Conservation (phyloP, 345 rosid species). For the Lepidium aucheri region DNA sequence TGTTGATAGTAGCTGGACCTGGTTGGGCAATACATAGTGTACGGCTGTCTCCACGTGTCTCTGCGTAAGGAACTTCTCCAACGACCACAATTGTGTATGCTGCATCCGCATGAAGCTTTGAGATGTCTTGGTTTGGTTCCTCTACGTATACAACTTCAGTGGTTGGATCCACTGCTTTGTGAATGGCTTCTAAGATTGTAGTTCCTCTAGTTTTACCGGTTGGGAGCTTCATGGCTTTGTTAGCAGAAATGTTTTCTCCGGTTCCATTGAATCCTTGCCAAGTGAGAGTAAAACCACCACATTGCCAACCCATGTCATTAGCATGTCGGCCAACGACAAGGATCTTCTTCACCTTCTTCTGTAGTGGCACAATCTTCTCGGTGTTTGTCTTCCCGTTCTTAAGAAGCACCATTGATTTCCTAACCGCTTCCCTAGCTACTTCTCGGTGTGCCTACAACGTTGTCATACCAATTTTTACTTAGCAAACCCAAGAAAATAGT, state of each 20-base stretch:
- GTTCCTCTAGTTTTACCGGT: conserved; percentile 35
- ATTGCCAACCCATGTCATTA: conserved; percentile 61
- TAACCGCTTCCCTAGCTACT: conserved; percentile 68
- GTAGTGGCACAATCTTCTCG: conserved; percentile 49
- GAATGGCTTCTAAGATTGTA: conserved; percentile 56
- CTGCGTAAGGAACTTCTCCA: conserved; percentile 64
- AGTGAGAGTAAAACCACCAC: conserved; percentile 67
- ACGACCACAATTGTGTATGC: conserved; percentile 50
- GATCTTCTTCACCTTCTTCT: conserved; percentile 45
- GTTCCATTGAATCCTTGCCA: conserved; percentile 61
- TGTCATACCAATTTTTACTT: neutral
- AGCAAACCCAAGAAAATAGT: neutral
- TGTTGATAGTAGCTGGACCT: conserved; percentile 39
- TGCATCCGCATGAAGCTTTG: conserved; percentile 25
- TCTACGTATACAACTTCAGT: conserved; percentile 45
- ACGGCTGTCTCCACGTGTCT: conserved; percentile 50
- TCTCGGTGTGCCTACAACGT: conserved; percentile 49
- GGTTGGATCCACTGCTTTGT: conserved; percentile 39
- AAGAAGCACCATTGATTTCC: conserved; percentile 67
- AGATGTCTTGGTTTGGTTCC: conserved; percentile 32
- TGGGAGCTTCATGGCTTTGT: neutral
- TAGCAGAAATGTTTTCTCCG: conserved; percentile 7
- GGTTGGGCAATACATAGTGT: conserved; percentile 41
- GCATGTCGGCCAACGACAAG: conserved; percentile 64
- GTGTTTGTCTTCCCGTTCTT: conserved; percentile 47